Evolutionary conservation across 148 eudicot genomes (phyloP), one percentile per base, ranked within the genome.

Genomic region (Vaccinium myrtillus): DNA sequence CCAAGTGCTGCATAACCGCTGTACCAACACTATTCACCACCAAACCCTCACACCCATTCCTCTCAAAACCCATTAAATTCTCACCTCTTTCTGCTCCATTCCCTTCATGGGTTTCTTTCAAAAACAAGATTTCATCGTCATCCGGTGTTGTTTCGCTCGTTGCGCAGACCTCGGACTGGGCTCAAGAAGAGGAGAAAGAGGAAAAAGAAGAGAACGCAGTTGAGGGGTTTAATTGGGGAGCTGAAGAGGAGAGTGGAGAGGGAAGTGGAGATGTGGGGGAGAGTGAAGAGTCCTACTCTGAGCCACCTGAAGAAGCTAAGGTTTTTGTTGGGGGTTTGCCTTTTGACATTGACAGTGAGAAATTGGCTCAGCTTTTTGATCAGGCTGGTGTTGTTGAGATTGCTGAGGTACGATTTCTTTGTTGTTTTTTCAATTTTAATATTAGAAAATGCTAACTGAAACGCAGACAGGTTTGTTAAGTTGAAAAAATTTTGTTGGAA

Each of bases 261-360:
- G 61, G 81, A 79, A 32, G 36, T 32, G 67, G 27, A 54, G 46
- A 2, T 77, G 58, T 49, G 59, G 80, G 11, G 21, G 59, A 25
- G 39, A 51, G 80, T 23, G 80, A 77, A 51, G 59, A 25, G 0
- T 69, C 70, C 11, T 77, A n/a, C 53, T 23, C 70, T 50, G 89
- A 87, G 78, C 91, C 91, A 9, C 58, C 88, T 19, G 90, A 87
- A 80, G 91, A 87, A 79, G 91, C 91, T 16, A 89, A 89, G 79
- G n/a, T 89, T 14, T 89, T 85, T 82, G 90, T 89, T 46, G 91
- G 91, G 18, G 88, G 88, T 55, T 84, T 89, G 86, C 88, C 91
- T 48, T 89, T 63, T 63, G 88, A 89, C 65, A 54, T 89, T 73
- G 91, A 87, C 32, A 89, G 91, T 81, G 90, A 87, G 67, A 84